Percentiles rank a stretch among this genome's conserved stretches.
Evolutionary conservation across 805 yeast genomes (phyloP).

Genomic region (Ogataea trehalophila): DNA sequence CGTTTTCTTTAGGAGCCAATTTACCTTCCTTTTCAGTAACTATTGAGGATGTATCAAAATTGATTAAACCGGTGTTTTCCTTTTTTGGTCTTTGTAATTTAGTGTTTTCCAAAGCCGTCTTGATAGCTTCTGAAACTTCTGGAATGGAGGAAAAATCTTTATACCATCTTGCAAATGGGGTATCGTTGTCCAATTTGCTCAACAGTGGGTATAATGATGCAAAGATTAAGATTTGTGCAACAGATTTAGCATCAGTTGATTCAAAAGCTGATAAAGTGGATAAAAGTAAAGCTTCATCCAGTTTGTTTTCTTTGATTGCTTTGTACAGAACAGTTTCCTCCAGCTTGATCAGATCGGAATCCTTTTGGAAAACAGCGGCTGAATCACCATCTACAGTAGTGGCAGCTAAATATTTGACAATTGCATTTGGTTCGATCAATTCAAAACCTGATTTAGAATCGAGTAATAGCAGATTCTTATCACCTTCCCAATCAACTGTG

Average conservation of each 20-base stretch:
- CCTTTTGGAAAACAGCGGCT: conserved; percentile 12
- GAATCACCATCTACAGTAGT: conserved; percentile 12
- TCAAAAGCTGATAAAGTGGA: conserved; percentile 12
- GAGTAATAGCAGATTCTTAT: conserved; percentile 16
- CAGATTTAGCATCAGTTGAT: conserved; percentile 32
- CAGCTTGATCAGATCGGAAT: conserved; percentile 27
- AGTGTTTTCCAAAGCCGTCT: conserved; percentile 42
- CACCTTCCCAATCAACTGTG: conserved; percentile 19
- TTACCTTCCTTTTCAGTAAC: conserved; percentile 25
- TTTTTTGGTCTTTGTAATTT: conserved; percentile 37
- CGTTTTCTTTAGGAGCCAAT: conserved; percentile 62
- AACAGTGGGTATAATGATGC: conserved; percentile 49
- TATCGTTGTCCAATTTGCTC: conserved; percentile 16
- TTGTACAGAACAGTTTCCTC: conserved; percentile 44
- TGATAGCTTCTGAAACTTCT: conserved; percentile 41
- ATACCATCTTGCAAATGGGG: conserved; percentile 34
- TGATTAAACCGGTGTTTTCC: conserved; percentile 36
- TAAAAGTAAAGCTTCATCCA: conserved; percentile 16
- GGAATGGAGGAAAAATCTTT: conserved; percentile 33
- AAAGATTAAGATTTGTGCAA: conserved; percentile 55
- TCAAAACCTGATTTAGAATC: conserved; percentile 40
- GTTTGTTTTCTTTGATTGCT: conserved; percentile 33
- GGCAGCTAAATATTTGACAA: conserved; percentile 56
- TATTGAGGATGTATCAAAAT: conserved; percentile 16
- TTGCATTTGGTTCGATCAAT: conserved; percentile 62